Evolutionary conservation across 2,329 filamentous ascomycete genomes (phyloP).

Genomic region (Curvularia sp.): DNA sequence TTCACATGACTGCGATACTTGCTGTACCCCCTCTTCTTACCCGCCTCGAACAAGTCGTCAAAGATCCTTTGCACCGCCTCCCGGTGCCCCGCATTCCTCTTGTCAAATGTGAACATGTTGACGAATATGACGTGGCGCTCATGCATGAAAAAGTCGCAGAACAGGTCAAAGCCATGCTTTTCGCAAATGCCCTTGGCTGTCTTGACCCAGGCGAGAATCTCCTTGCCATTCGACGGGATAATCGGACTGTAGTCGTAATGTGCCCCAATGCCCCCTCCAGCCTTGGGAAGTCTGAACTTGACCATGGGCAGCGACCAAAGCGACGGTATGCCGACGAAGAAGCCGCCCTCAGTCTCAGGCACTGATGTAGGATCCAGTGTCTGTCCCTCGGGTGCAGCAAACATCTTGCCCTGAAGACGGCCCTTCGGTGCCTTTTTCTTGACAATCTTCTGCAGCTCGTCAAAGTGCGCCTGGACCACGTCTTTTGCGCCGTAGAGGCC

Average conservation of each 20-base stretch:
- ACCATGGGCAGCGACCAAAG: conserved; percentile 45
- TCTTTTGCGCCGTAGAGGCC: conserved; percentile 54
- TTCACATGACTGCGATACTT: conserved; percentile 43
- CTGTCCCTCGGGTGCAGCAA: conserved; percentile 49
- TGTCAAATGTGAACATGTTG: conserved; percentile 59
- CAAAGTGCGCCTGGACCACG: conserved; percentile 56
- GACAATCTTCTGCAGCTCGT: conserved; percentile 50
- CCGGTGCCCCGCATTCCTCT: conserved; percentile 51
- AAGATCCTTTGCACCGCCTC: conserved; percentile 44
- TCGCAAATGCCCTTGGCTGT: conserved; percentile 54
- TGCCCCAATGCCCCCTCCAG: conserved; percentile 39
- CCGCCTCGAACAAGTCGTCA: conserved; percentile 36
- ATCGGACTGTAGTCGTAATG: conserved; percentile 46
- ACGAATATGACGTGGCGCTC: conserved; percentile 57
- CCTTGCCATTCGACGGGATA: conserved; percentile 46
- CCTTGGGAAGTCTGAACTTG: conserved; percentile 40
- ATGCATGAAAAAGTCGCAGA: conserved; percentile 60
- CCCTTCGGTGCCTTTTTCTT: conserved; percentile 49
- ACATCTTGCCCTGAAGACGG: conserved; percentile 49
- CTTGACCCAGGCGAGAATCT: conserved; percentile 53
- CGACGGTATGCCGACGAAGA: conserved; percentile 42
- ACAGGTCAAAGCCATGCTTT: conserved; percentile 53
- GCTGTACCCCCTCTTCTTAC: conserved; percentile 40
- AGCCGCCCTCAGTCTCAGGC: conserved; percentile 40
- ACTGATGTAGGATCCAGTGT: conserved; percentile 50